phyloP scores from a whole-genome alignment of 2,329 filamentous ascomycete genomes.

The Aspergillus caelatus region DNA sequence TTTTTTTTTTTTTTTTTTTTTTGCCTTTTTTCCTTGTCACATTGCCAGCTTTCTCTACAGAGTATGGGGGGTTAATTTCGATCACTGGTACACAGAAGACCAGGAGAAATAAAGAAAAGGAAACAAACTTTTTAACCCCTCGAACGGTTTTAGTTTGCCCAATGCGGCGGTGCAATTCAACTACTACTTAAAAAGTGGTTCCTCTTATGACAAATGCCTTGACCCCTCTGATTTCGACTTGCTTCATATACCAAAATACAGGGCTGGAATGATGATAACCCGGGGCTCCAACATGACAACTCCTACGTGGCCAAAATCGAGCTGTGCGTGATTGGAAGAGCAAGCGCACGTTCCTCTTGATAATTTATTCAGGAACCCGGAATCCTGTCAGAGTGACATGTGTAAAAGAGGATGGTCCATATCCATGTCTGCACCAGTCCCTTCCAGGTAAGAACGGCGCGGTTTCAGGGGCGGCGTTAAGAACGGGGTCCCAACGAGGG shows the following conservation, averaged over 20 bases:
- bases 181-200: neutral
- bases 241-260: neutral
- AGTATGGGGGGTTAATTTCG: neutral
- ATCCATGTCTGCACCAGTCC: slow-evolving; percentile 1
- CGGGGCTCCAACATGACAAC: neutral
- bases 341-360: slow-evolving; percentile 1
- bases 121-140: neutral
- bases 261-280: neutral
- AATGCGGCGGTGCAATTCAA: slow-evolving; percentile 1
- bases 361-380: neutral
- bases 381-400: neutral
- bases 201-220: neutral
- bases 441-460: neutral
- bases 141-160: neutral
- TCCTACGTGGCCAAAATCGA: neutral
- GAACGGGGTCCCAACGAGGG: neutral
- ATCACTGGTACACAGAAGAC: neutral
- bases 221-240: neutral
- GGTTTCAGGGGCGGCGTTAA: neutral
- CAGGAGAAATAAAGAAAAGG: neutral
- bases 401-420: neutral
- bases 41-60: neutral
- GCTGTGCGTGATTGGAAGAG: neutral
- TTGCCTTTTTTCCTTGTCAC: neutral
- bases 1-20: neutral